phyloP scores from a whole-genome alignment of 202 grass and related monocot species.

The Panicum virgatum region DNA sequence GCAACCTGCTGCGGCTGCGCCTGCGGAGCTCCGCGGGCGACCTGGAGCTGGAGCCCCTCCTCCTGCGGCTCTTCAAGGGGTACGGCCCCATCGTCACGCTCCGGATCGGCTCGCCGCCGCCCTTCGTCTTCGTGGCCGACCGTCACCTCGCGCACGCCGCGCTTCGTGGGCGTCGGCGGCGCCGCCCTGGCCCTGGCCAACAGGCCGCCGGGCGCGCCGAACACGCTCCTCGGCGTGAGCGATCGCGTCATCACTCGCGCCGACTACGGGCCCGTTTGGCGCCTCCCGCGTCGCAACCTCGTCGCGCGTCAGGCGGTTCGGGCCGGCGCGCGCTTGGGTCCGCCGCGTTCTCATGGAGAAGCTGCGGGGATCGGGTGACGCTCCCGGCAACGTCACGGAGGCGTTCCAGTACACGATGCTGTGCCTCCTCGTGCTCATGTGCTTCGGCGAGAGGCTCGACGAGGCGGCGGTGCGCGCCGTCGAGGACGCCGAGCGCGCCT shows the following conservation, averaged over 20 bases:
- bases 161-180: conserved; percentile 36
- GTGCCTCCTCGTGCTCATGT: too few species aligned
- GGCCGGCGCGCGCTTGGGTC: conserved; percentile 34
- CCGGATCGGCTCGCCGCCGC: conserved; percentile 23
- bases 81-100: conserved; percentile 55
- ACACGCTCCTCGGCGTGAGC: background rate
- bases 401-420: conserved; percentile 62
- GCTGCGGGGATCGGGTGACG: background rate
- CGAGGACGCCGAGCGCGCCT: too few species aligned
- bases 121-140: conserved; percentile 53
- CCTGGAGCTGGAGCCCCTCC: conserved; percentile 5
- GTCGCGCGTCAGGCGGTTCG: conserved; percentile 40
- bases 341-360: conserved; percentile 26
- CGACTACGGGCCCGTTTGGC: conserved; percentile 50
- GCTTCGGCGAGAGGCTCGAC: conserved; percentile 65
- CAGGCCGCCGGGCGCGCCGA: background rate
- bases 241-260: conserved; percentile 25
- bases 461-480: conserved; percentile 52
- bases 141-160: conserved; percentile 42
- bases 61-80: background rate
- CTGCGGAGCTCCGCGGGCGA: background rate
- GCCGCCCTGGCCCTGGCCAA: conserved; percentile 5
- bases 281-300: conserved; percentile 54
- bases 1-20: conserved; percentile 21
- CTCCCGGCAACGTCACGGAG: conserved; percentile 1